Base-by-base conservation (phyloP, 768 basidiomycete species). In the Phylloporus sp. region DNA sequence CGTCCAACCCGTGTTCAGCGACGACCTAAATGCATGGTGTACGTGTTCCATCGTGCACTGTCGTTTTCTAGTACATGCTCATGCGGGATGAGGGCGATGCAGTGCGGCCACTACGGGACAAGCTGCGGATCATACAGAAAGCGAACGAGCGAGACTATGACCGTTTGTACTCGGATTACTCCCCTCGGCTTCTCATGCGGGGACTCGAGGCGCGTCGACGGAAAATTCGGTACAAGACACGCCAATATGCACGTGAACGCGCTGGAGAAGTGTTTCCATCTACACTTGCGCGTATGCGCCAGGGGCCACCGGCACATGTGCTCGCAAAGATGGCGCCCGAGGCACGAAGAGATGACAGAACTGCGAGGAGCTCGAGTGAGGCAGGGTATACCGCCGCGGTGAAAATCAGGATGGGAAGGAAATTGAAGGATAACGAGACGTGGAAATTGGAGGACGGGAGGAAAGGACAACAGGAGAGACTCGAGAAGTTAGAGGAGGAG, bases 311-410 rank as follows among this genome's bases (percentile, higher is more conserved):
- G 0, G 80, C 86, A 0, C 82, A 82, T 56, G 56, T 86, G 4
- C 70, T 82, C 3, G 67, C 64, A 20, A 70, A 61, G 52, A 81
- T 89, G 81, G 72, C 78, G 0, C 70, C 73, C 2, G 60, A 74
- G 56, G 67, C 77, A 52, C 74, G 72, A 52, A 67, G 63, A 45
- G 62, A 73, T 64, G 86, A 89, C 55, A 70, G 67, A 54, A 67
- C 85, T 5, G 72, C 75, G 45, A 63, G 74, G 29, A 67, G 80
- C 32, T 73, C 80, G 2, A 77, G 84, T 48, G 81, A 85, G 64
- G 86, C 79, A 0, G 90, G 90, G 13, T 91, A 88, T 64, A 77
- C 82, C 2, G 88, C 79, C n/a, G 59, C 68, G 61, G 73, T 84
- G 45, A 92, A 91, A 72, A 70, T 70, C 52, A 68, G 61, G 52